These are phyloP conservation scores for Periglandula ipomoeae DNA, from an alignment of 2,329 filamentous ascomycete species.

Conservation along the genomic window DNA sequence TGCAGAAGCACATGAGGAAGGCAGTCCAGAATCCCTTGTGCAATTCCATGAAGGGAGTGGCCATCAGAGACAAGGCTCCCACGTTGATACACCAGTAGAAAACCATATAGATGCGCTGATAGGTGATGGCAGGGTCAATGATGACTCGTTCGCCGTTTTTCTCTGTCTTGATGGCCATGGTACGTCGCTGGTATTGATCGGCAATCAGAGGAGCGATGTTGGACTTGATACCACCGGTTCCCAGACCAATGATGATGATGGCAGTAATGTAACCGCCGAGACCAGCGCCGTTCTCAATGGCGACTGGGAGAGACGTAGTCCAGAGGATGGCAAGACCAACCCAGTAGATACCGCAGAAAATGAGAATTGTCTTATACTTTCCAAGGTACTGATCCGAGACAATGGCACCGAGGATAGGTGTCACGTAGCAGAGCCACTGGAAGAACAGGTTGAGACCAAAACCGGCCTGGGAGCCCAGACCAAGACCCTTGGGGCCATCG, in stretches of 20 bases:
- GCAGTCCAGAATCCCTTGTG: constrained; percentile 60
- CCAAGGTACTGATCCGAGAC: constrained; percentile 49
- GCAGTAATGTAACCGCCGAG: constrained; percentile 43
- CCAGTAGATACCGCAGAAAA: constrained; percentile 49
- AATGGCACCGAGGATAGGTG: constrained; percentile 41
- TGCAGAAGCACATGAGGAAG: constrained; percentile 46
- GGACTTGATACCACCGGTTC: constrained; percentile 61
- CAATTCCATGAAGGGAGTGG: constrained; percentile 59
- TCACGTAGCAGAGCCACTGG: constrained; percentile 39
- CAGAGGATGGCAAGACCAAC: constrained; percentile 46
- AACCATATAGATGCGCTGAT: constrained; percentile 63
- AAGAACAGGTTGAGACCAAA: constrained; percentile 48
- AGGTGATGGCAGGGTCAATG: constrained; percentile 56
- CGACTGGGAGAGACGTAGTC: constrained; percentile 34
- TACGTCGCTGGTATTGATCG: constrained; percentile 52
- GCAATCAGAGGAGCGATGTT: constrained; percentile 52
- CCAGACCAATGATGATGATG: constrained; percentile 55
- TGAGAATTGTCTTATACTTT: constrained; percentile 52
- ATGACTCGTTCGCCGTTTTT: constrained; percentile 49
- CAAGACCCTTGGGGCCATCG: constrained; percentile 40
- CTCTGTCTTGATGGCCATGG: constrained; percentile 39
- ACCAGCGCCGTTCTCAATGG: constrained; percentile 28
- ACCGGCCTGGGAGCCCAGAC: constrained; percentile 44
- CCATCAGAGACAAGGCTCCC: constrained; percentile 58
- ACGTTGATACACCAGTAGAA: constrained; percentile 70